Base-by-base conservation (phyloP, 306 rosid species). In the Inga oerstediana region DNA sequence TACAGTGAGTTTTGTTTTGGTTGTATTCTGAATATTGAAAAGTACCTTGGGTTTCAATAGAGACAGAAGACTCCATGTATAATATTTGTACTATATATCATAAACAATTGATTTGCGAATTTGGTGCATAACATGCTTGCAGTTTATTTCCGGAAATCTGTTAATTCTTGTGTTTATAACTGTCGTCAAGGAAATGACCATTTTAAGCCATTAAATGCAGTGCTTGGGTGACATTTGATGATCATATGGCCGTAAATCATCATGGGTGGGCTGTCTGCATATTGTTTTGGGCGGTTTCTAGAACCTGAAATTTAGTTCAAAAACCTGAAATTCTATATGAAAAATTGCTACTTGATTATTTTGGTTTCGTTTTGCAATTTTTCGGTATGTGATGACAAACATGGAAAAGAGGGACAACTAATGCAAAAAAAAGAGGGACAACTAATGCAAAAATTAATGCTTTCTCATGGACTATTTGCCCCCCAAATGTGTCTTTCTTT, bases 1-100 rank as follows among this genome's bases (percentile, higher is more conserved):
- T 93, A 74, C 98, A 93, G 98, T 93, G 90, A 93, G 98, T 88
- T 52, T 66, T 72, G 3, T 68, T 68, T 13, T 1, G 16, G 30
- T 56, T 44, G 73, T 56, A 52, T 51, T 59, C 64, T 59, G 62
- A 67, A 58, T 68, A 51, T 82, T 76, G 61, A 76, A 76, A 67
- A 68, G 76, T 49, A 32, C 30, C 39, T 19, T 34, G 32, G 30
- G 34, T 82, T 67, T 67, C 27, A 24, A 49, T 37, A 41, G 68
- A 41, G 75, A 37, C 41, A 22, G 68, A 59, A 64, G 43, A 62
- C 73, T 62, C 46, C 37, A 11, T 30, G 2, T 5, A 13, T 27
- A 5, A 30, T 64, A 11, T 9, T 64, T 64, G 15, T 46, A 46
- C 39, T 24, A 24, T 12, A 24, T 15, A 27, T 62, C 80, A 15